Evolutionary conservation across 371 early-diverging fungal species (phyloP).

Genomic region (Mortierella sp.): DNA sequence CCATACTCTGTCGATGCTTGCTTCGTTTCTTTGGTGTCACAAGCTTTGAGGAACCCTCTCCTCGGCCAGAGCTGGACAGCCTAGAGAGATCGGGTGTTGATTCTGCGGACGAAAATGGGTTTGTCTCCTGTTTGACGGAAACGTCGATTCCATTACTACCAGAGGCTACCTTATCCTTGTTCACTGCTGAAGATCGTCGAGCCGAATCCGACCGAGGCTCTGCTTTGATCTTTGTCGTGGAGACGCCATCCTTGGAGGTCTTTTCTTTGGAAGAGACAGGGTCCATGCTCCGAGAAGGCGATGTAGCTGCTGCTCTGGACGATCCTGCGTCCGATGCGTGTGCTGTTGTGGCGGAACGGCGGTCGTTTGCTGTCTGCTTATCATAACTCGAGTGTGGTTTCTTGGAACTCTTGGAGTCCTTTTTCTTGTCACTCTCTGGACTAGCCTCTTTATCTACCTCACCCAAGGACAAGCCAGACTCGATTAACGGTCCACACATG

Average conservation of each 20-base stretch:
- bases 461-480: background rate
- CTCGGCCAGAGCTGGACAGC: no score
- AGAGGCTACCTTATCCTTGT: background rate
- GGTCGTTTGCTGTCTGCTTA: no score
- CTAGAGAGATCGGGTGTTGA: no score
- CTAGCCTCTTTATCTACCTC: conserved; percentile 11
- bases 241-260: no score
- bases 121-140: no score
- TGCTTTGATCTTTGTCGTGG: no score
- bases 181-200: background rate
- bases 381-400: background rate
- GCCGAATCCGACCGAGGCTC: no score
- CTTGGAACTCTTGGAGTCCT: conserved; percentile 14
- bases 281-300: background rate
- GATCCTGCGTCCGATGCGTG: background rate
- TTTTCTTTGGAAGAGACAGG: no score
- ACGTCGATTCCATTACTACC: no score
- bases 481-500: no score
- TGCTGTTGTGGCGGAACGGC: no score
- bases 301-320: background rate
- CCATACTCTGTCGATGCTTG: conserved; percentile 32
- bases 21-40: conserved; percentile 31
- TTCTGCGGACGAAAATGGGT: no score
- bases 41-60: conserved; percentile 5
- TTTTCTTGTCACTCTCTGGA: conserved; percentile 9